Conservation (phyloP, 805 yeast species). For the Yamadazyma takamatsuzukensis region DNA sequence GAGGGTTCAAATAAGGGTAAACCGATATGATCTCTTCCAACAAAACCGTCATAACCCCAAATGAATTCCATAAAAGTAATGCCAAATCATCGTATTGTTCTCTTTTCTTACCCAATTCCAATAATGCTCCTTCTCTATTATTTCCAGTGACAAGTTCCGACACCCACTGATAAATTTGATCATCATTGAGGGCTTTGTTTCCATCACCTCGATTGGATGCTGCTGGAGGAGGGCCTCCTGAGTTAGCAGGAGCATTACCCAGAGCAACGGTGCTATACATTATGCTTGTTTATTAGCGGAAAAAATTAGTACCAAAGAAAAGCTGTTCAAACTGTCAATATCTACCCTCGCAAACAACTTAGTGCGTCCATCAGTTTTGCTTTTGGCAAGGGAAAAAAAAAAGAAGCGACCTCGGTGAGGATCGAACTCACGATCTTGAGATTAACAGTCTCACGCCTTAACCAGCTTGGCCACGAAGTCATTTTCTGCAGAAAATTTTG, state of each 20-base stretch:
- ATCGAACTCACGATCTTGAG: slow-evolving; percentile 18
- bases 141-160: slow-evolving; percentile 86
- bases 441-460: slow-evolving; percentile 19
- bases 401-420: slow-evolving; percentile 17
- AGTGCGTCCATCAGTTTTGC: too few species aligned
- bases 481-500: not conserved
- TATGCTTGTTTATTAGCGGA: too few species aligned
- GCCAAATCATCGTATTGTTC: slow-evolving; percentile 95
- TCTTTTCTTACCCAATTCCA: slow-evolving; percentile 89
- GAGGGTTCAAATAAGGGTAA: slow-evolving; percentile 86
- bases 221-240: not conserved
- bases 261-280: slow-evolving; percentile 7
- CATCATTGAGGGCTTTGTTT: slow-evolving; percentile 46
- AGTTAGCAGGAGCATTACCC: not conserved
- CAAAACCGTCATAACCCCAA: slow-evolving; percentile 92
- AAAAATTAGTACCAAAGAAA: not conserved
- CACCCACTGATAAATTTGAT: slow-evolving; percentile 86
- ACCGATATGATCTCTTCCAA: slow-evolving; percentile 87
- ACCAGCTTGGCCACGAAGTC: slow-evolving; percentile 20
- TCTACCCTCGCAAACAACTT: too few species aligned
- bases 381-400: slow-evolving; percentile 4
- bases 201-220: not conserved
- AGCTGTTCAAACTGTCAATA: too few species aligned
- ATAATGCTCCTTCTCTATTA: slow-evolving; percentile 85
- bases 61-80: slow-evolving; percentile 88